Conservation (phyloP, 2,329 filamentous ascomycete genomes). For the Diaporthe sp. region DNA sequence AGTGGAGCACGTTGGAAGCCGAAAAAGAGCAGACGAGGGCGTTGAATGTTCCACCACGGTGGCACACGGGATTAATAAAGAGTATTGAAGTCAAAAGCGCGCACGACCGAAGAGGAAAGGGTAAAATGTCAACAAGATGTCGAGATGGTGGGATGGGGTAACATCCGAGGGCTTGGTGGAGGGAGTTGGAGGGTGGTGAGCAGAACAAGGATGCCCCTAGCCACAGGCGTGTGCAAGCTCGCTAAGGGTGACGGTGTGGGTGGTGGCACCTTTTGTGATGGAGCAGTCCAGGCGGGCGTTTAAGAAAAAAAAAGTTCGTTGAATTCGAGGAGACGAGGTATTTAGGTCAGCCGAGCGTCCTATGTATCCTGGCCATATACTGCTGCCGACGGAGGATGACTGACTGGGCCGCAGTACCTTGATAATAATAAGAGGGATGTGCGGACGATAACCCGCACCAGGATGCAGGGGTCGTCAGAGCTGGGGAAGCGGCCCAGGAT, state of each 20-base stretch:
- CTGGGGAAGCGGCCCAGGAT: slow-evolving; percentile 37
- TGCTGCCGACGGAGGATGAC: slow-evolving; percentile 12
- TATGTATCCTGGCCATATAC: neutral
- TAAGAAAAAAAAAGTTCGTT: slow-evolving; percentile 29
- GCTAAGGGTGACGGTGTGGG: slow-evolving; percentile 41
- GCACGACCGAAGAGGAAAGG: slow-evolving; percentile 31
- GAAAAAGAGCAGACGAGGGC: slow-evolving; percentile 31
- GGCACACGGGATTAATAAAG: slow-evolving; percentile 30
- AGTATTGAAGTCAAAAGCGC: slow-evolving; percentile 15
- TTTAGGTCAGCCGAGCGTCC: slow-evolving; percentile 2
- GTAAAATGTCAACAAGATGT: slow-evolving; percentile 38
- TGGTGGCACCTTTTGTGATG: slow-evolving; percentile 39
- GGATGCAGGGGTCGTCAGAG: slow-evolving; percentile 37
- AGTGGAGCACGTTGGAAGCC: slow-evolving; percentile 25
- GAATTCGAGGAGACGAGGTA: slow-evolving; percentile 9
- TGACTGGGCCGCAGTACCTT: slow-evolving; percentile 33
- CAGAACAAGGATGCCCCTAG: slow-evolving; percentile 37
- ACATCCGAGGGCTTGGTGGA: slow-evolving; percentile 36
- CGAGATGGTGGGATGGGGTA: slow-evolving; percentile 40
- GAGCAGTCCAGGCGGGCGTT: slow-evolving; percentile 38
- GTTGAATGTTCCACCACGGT: slow-evolving; percentile 31
- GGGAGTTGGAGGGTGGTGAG: slow-evolving; percentile 32
- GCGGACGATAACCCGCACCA: slow-evolving; percentile 22
- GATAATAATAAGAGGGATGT: slow-evolving; percentile 32
- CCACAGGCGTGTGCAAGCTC: slow-evolving; percentile 39